Evolutionary conservation across 129 eudicot genomes (phyloP), one percentile per base, ranked within the genome.

Genomic region (Logfia minima): DNA sequence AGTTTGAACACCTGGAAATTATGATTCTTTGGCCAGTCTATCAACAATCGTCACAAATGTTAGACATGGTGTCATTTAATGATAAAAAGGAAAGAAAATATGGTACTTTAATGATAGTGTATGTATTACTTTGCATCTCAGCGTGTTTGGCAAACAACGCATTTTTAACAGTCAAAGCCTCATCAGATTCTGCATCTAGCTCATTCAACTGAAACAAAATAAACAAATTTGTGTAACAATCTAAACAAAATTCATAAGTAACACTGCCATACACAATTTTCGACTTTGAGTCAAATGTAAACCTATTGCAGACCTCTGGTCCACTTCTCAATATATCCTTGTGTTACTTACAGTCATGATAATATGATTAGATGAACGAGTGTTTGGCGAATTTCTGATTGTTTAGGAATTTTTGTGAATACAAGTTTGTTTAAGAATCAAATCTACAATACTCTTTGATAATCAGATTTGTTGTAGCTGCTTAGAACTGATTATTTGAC

Each of bases 21-120:
- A 86, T 94, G 98, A 86, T 78, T 52, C 87, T 89, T 74, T 2
- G 98, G 98, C 98, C 98, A 94, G 37, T 75, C 98, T 94, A 80
- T 48, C n/a, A 48, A 48, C 55, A 48, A 48, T 3, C 71, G 66
- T n/a, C n/a, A 76, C 37, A 78, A 37, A 14, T 58, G 60, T 84
- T n/a, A 68, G 45, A 72, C 19, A 72, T 68, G 23, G 41, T 41
- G 55, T 48, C 55, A 55, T 13, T 34, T 31, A 10, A 66, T 1
- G 31, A 21, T 10, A 10, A 41, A 7, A n/a, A 51, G 35, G 16
- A 43, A 23, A 73, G 23, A 43, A 17, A 11, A 11, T 22, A 39
- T 34, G 13, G 43, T 71, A 63, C 4, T 22, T 13, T 13, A 22
- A 24, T 19, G 9, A 51, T 68, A 1, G 75, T 8, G 6, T 21